phyloP scores from a whole-genome alignment of 257 asterid species.

The Craterostigma plantagineum region DNA sequence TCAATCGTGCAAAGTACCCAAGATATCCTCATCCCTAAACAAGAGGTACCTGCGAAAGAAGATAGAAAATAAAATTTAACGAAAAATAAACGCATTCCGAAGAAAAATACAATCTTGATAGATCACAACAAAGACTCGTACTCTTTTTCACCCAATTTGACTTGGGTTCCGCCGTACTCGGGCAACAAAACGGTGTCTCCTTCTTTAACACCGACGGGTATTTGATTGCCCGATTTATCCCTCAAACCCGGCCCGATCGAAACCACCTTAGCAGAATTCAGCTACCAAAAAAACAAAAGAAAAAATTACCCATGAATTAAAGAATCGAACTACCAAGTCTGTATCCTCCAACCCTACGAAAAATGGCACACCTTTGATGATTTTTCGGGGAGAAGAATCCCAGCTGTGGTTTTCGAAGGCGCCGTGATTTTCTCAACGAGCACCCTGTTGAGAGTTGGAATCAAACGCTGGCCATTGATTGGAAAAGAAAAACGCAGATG shows the following conservation, averaged over 20 bases:
- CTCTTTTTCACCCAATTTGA: conserved; percentile 85
- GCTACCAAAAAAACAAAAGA: conserved; percentile 20
- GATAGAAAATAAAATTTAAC: conserved; percentile 5
- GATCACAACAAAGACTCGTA: conserved; percentile 14
- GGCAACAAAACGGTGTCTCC: conserved; percentile 89
- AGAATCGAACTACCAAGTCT: too few species aligned
- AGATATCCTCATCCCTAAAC: conserved; percentile 51
- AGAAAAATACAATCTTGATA: neutral
- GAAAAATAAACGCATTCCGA: neutral
- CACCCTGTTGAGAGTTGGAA: conserved; percentile 69
- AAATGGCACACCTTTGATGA: conserved; percentile 39
- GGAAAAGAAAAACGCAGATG: too few species aligned
- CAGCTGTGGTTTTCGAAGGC: conserved; percentile 70
- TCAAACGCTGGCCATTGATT: conserved; percentile 64
- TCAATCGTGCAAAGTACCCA: conserved; percentile 42
- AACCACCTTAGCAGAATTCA: conserved; percentile 72
- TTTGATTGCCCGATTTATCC: conserved; percentile 34
- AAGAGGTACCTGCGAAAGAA: conserved; percentile 31
- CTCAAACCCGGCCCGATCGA: conserved; percentile 70
- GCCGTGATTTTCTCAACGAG: conserved; percentile 66
- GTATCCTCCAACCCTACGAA: neutral
- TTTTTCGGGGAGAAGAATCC: conserved; percentile 82
- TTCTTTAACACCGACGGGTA: conserved; percentile 75
- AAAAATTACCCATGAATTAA: neutral
- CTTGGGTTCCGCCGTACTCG: conserved; percentile 82